Evolutionary conservation across 352 stramenopile species (phyloP), one percentile per base, ranked within the genome.

Genomic region (Phytophthora gonapodyides): DNA sequence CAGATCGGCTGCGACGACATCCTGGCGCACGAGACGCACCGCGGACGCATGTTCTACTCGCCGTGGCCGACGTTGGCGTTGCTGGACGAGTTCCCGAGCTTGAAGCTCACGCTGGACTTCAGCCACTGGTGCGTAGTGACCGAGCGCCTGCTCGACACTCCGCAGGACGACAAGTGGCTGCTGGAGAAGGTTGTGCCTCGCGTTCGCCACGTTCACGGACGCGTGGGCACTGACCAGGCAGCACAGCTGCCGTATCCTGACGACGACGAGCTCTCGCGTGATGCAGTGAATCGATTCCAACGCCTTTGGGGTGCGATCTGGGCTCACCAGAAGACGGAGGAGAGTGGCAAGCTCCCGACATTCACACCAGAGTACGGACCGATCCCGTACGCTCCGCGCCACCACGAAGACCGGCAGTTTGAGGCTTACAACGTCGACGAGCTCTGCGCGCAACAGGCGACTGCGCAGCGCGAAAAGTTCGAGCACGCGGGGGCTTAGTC

Each of bases 351-450:
- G 2, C 19, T 48, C 15, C 65, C 79, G 34, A 91, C 79, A 27
- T 89, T 91, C 64, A 91, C 82, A 24, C 77, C 82, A 5, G 82
- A 91, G 66, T 91, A 91, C 46, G 82, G 82, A n/a, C 79, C 82
- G 0, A 75, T 79, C 15, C 79, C 82, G 51, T 91, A 91, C 65
- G 76, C 79, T 0, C 79, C 75, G 9, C 61, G 67, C 1, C 57
- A 80, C 16, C 52, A 57, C 7, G 49, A 69, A 3, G 37, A 81
- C 16, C 21, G 35, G 11, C 62, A 73, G 7, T 48, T 57, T 0
- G 76, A 82, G 36, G 73, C 72, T 3, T 86, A 87, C 57, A 71
- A 87, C 58, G 58, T 88, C 36, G 79, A 88, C 36, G 61, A 53
- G 34, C 60, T 87, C 6, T 87, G 76, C 16, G 65, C 55, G 13